phyloP scores from a whole-genome alignment of 2,329 filamentous ascomycete genomes.

The Seiridium cupressi region DNA sequence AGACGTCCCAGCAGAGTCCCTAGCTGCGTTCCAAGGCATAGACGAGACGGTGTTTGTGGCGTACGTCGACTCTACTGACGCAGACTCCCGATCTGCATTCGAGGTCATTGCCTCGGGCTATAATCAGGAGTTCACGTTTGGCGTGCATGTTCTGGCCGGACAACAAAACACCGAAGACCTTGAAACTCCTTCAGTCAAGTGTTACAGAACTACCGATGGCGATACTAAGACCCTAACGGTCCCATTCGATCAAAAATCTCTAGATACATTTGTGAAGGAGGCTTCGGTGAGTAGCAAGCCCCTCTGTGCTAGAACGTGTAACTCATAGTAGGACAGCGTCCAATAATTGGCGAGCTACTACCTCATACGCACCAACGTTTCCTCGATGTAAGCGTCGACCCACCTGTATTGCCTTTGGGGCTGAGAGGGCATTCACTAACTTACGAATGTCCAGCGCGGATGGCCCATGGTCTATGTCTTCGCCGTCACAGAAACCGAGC shows the following conservation, averaged over 20 bases:
- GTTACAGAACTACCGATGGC: constrained; percentile 28
- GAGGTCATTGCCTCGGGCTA: constrained; percentile 23
- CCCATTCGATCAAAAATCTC: constrained; percentile 12
- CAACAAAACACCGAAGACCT: constrained; percentile 14
- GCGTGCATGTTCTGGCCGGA: constrained; percentile 16
- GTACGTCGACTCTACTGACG: constrained; percentile 20
- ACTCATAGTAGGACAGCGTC: constrained; percentile 13
- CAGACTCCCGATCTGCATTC: constrained; percentile 17
- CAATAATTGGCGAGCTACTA: constrained; percentile 31
- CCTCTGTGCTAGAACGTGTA: too few species aligned
- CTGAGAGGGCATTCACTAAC: neutral
- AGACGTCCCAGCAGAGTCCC: constrained; percentile 14
- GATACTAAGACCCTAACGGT: constrained; percentile 17
- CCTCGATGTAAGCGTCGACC: constrained; percentile 27
- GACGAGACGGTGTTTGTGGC: constrained; percentile 32
- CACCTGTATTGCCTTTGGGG: neutral
- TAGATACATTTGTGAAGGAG: constrained; percentile 25
- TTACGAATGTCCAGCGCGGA: constrained; percentile 18
- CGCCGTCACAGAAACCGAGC: constrained; percentile 24
- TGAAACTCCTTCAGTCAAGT: constrained; percentile 21
- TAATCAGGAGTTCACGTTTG: constrained; percentile 33
- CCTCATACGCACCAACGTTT: constrained; percentile 29
- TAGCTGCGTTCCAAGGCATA: constrained; percentile 22
- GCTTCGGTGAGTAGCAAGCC: constrained; percentile 11
- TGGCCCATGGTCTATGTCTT: constrained; percentile 38